Evolutionary conservation across 192 early-diverging fungal species (phyloP).

Genomic region (Bifiguratus adelaidae): DNA sequence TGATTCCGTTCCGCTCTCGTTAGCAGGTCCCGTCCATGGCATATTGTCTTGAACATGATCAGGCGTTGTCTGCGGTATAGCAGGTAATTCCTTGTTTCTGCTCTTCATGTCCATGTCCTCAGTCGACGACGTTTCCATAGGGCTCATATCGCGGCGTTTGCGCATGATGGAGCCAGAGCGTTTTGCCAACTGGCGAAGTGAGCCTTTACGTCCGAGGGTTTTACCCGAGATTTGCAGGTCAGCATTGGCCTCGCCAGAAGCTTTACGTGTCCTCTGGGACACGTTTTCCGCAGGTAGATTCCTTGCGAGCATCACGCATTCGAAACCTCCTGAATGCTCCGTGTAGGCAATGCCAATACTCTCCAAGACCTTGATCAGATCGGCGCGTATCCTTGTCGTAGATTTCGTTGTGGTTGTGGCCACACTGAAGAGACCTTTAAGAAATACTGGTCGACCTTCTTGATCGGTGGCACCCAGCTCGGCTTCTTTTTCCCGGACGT

Average conservation of each 20-base stretch:
- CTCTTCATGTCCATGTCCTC: conserved; percentile 6
- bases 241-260: no score
- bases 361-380: conserved; percentile 27
- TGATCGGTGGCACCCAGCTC: no score
- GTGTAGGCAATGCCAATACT: conserved; percentile 47
- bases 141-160: no score
- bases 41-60: conserved; percentile 17
- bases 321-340: conserved; percentile 52
- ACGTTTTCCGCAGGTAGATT: no score
- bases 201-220: no score
- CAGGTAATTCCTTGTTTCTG: conserved; percentile 5
- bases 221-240: no score
- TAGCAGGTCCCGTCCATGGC: conserved; percentile 3
- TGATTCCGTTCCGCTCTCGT: not conserved
- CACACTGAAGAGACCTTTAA: conserved; percentile 43
- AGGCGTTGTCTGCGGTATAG: conserved; percentile 13
- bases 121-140: no score
- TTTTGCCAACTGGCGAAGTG: no score
- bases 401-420: conserved; percentile 37
- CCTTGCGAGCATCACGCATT: no score
- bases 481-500: no score
- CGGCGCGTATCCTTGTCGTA: conserved; percentile 32
- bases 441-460: conserved; percentile 38
- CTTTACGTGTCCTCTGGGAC: no score
- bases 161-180: no score